phyloP scores from a whole-genome alignment of 768 basidiomycete species.

The Mycena vulgaris region DNA sequence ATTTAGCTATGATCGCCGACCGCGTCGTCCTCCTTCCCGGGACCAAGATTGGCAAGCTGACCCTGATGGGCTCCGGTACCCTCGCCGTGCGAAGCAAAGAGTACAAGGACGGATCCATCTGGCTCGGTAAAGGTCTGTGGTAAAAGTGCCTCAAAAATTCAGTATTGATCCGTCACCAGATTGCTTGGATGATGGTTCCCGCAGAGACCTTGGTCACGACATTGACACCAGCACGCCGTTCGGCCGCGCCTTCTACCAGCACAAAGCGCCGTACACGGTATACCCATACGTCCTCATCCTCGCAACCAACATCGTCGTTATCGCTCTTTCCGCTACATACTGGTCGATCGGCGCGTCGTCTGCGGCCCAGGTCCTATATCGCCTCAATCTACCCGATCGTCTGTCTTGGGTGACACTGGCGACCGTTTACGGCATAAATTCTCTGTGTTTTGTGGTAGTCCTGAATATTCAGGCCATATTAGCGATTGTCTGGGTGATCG shows the following conservation, averaged over 20 bases:
- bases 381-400: conserved; percentile 49
- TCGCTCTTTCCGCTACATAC: conserved; percentile 53
- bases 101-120: conserved; percentile 60
- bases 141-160: not conserved
- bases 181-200: conserved; percentile 29
- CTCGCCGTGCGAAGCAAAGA: conserved; percentile 54
- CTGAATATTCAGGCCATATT: too few species aligned
- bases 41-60: conserved; percentile 52
- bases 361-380: conserved; percentile 55
- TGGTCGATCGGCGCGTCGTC: conserved; percentile 57
- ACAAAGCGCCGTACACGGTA: conserved; percentile 55
- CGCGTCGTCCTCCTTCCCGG: conserved; percentile 62
- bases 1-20: conserved; percentile 62
- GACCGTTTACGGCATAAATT: conserved; percentile 56
- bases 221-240: conserved; percentile 56
- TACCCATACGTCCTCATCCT: conserved; percentile 55
- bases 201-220: conserved; percentile 39
- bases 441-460: conserved; percentile 55
- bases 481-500: conserved; percentile 56
- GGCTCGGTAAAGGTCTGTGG: conserved; percentile 62
- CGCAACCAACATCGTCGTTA: conserved; percentile 54
- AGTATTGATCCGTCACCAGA: conserved; percentile 9
- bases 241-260: conserved; percentile 58
- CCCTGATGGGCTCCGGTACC: conserved; percentile 64
- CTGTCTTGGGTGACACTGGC: conserved; percentile 54